Evolutionary conservation across 176 grass and related monocot genomes (phyloP), one percentile per base, ranked within the genome.

Genomic region (Elaeis guineensis): DNA sequence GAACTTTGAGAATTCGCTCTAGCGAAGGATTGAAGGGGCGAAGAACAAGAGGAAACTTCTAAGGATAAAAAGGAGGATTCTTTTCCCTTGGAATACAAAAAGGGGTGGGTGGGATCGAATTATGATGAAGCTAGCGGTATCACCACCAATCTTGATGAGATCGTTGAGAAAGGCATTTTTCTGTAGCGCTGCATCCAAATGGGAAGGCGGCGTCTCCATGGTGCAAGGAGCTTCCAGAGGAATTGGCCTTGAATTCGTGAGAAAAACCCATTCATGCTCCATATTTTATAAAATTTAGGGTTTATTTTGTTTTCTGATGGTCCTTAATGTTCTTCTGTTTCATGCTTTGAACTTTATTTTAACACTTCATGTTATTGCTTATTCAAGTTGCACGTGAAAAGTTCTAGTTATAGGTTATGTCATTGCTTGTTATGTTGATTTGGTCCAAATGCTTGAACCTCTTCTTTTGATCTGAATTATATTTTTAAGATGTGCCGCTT

Each of bases 191-290:
- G 57, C 22, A 18, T 17, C 56, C 5, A 19, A 18, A 17, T 21
- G 51, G 49, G 57, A 29, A 60, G 80, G 66, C 51, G 65, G 77
- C 59, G 80, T 97, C 71, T 80, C 87, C 66, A 83, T 97, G 92
- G 87, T 97, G 74, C 92, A 91, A 75, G 81, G 87, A 75, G 81
- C 87, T 30, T 91, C 92, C 4, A 73, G 87, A 53, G 87, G 92
- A 59, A 88, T 97, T 69, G 87, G 83, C 44, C 92, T 91, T 49
- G 84, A 97, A 80, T 88, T 97, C 48, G 92, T 97, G 64, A 82
- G 86, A 65, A 12, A 8, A 49, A 39, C 17, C 11, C 35, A 44
- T 44, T 14, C 35, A 44, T 14, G 35, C 12, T 24, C 12, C 16
- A 16, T 17, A 22, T 59, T 30, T 30, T 30, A 6, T 29, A 0